A percentile compares a stretch with the other conserved stretches of the same genome.
Conservation (phyloP, 148 eudicot species). For the Agrostemma githago region DNA sequence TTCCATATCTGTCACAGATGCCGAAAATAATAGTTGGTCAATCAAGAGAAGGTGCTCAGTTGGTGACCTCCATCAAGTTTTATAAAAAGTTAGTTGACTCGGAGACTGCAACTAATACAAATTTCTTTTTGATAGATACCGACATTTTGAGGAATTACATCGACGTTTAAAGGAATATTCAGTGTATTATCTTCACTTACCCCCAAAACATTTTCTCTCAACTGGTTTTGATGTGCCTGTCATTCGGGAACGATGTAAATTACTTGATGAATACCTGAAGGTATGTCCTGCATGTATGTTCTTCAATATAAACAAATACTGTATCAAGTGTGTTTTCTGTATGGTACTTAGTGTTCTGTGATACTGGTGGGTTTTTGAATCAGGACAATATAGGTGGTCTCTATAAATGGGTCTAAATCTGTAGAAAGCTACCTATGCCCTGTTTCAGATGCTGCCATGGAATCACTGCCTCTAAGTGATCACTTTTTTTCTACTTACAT, state of each 20-base stretch:
- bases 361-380: not conserved
- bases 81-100: not conserved
- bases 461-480: not conserved
- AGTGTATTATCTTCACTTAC: slow-evolving; percentile 85
- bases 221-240: slow-evolving; percentile 85
- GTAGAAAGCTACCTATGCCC: not conserved
- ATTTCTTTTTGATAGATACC: slow-evolving; percentile 50
- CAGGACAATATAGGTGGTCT: not conserved
- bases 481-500: not conserved
- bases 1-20: slow-evolving; percentile 80
- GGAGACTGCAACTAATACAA: slow-evolving; percentile 12
- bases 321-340: not conserved
- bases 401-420: not conserved
- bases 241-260: slow-evolving; percentile 83
- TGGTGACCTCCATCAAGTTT: not conserved
- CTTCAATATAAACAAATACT: not conserved
- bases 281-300: slow-evolving; percentile 21
- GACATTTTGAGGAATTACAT: slow-evolving; percentile 97
- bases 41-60: slow-evolving; percentile 84
- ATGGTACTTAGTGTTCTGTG: not conserved
- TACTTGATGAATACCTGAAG: slow-evolving; percentile 91
- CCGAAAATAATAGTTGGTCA: slow-evolving; percentile 79
- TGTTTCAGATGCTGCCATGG: not conserved
- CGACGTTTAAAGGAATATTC: slow-evolving; percentile 87
- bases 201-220: slow-evolving; percentile 94